Conservation (phyloP, 805 yeast genomes). For the Candida khao-thaluensis region DNA sequence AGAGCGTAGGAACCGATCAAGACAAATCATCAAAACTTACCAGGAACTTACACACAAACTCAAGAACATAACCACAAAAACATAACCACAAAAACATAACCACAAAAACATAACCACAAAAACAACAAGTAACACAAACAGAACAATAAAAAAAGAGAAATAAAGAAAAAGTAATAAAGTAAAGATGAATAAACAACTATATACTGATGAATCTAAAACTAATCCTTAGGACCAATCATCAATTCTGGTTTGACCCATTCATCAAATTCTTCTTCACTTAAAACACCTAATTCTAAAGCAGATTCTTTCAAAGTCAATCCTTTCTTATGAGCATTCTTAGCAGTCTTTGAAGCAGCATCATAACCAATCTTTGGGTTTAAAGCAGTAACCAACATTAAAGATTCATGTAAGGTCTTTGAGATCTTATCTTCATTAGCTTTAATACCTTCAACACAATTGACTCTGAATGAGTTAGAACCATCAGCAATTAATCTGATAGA, state of each 20-base stretch:
- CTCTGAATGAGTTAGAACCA: slow-evolving; percentile 85
- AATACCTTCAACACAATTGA: slow-evolving; percentile 94
- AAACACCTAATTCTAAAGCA: slow-evolving; percentile 86
- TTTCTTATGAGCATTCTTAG: slow-evolving; percentile 98
- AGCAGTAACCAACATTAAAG: slow-evolving; percentile 97
- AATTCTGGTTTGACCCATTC: slow-evolving; percentile 97
- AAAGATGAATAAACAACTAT: too few relatives aligned
- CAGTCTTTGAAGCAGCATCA: slow-evolving; percentile 95
- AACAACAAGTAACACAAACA: too few relatives aligned
- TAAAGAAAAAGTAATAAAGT: too few relatives aligned
- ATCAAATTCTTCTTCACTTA: slow-evolving; percentile 84
- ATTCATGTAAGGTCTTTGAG: slow-evolving; percentile 83
- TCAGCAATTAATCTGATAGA: slow-evolving; percentile 89
- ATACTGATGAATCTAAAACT: too few relatives aligned
- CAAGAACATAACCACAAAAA: too few relatives aligned
- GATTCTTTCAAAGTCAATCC: slow-evolving; percentile 94
- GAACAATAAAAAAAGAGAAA: too few relatives aligned
- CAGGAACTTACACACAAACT: too few relatives aligned
- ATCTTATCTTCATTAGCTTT: slow-evolving; percentile 85
- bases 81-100: too few relatives aligned
- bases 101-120: too few relatives aligned
- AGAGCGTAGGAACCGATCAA: too few relatives aligned
- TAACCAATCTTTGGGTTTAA: slow-evolving; percentile 98
- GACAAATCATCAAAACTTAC: too few relatives aligned
- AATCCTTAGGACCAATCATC: slow-evolving; percentile 90